A percentile compares a stretch with the other conserved stretches of the same genome.
Conservation (phyloP, 1,284 basidiomycete genomes). For the Cutaneotrichosporon sp. region DNA sequence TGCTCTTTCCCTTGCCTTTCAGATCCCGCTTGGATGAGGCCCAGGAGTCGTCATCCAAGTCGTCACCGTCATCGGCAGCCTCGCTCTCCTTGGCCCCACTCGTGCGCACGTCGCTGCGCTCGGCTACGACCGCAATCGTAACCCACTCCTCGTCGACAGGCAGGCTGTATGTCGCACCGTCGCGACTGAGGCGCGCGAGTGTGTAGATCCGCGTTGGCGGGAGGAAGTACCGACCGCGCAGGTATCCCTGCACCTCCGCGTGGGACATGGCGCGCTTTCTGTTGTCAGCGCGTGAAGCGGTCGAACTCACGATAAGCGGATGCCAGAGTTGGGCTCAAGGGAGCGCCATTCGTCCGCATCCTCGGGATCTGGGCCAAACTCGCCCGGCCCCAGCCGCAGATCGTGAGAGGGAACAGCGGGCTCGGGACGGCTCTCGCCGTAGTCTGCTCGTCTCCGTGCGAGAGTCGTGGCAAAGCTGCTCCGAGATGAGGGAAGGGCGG, state of each 20-base stretch:
- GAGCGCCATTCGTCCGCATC: conserved; percentile 37
- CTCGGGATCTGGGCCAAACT: conserved; percentile 55
- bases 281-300: conserved; percentile 4
- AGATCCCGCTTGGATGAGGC: conserved; percentile 4
- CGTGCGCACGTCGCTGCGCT: conserved; percentile 63
- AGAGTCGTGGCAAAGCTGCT: not conserved
- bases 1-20: conserved; percentile 12
- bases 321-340: conserved; percentile 43
- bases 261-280: conserved; percentile 74
- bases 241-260: conserved; percentile 74
- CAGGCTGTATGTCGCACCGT: conserved; percentile 81
- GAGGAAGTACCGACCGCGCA: conserved; percentile 79
- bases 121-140: conserved; percentile 88
- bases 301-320: conserved; percentile 69
- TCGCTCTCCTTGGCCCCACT: conserved; percentile 39
- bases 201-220: conserved; percentile 86
- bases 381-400: conserved; percentile 69
- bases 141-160: conserved; percentile 88
- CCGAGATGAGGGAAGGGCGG: not conserved
- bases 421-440: not conserved
- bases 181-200: conserved; percentile 68
- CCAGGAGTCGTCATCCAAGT: conserved; percentile 7
- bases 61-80: conserved; percentile 22
- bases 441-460: not conserved
- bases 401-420: conserved; percentile 42